phyloP scores from a whole-genome alignment of 768 basidiomycete species.

The Tulasnella sp. region DNA sequence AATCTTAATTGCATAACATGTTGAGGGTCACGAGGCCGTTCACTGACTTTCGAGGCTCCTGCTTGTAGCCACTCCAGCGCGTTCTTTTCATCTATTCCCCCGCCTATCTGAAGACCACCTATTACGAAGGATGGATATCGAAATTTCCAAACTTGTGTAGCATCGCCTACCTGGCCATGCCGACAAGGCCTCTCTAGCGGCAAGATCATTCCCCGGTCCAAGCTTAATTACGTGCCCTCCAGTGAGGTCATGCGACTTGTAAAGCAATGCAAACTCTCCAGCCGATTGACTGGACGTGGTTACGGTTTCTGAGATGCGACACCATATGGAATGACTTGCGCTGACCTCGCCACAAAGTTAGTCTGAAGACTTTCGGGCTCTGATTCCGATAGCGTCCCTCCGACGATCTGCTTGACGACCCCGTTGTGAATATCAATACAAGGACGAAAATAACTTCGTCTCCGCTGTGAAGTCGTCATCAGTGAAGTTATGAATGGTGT shows the following conservation, averaged over 20 bases:
- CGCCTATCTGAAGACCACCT: slow-evolving; percentile 84
- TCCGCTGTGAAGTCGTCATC: background rate
- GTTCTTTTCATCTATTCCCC: slow-evolving; percentile 75
- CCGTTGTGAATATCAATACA: slow-evolving; percentile 97
- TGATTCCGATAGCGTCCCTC: slow-evolving; percentile 73
- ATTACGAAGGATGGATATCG: background rate
- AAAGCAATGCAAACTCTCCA: slow-evolving; percentile 66
- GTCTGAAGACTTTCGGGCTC: slow-evolving; percentile 53
- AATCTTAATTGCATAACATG: background rate
- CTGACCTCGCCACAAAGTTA: slow-evolving; percentile 83
- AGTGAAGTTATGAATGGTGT: too few relatives aligned
- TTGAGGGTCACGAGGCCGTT: background rate
- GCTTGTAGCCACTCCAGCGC: slow-evolving; percentile 72
- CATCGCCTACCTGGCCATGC: slow-evolving; percentile 68
- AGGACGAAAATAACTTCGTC: slow-evolving; percentile 55
- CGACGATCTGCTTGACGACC: slow-evolving; percentile 95
- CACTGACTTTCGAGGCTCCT: slow-evolving; percentile 76
- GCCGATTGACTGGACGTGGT: slow-evolving; percentile 34
- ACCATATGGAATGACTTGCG: slow-evolving; percentile 15
- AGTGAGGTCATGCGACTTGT: slow-evolving; percentile 49
- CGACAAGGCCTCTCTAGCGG: slow-evolving; percentile 70
- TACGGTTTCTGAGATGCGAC: background rate
- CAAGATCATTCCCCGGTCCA: slow-evolving; percentile 75
- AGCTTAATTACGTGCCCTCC: slow-evolving; percentile 97
- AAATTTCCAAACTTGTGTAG: background rate